Conservation (phyloP, 2,329 filamentous ascomycete species). For the Plectosphaerella cucumerina region DNA sequence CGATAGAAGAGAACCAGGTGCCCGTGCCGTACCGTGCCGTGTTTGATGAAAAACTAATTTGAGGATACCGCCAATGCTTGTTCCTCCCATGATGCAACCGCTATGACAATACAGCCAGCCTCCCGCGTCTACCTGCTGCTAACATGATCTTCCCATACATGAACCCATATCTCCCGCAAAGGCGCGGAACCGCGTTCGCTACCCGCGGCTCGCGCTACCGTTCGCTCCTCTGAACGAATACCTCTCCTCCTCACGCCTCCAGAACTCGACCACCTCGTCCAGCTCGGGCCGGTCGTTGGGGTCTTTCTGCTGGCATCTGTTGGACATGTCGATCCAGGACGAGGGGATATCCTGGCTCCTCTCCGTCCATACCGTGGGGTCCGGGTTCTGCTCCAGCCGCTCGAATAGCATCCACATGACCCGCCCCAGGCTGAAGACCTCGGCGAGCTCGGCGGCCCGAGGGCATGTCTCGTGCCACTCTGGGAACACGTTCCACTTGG, state of each 20-base stretch:
- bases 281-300: conserved; percentile 11
- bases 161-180: no score
- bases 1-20: no score
- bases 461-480: conserved; percentile 13
- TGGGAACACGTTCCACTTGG: conserved; percentile 14
- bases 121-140: neutral
- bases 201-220: neutral
- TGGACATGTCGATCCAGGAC: conserved; percentile 8
- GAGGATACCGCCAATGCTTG: no score
- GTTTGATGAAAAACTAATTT: no score
- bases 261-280: conserved; percentile 10
- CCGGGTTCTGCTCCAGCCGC: conserved; percentile 10
- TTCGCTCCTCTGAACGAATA: neutral
- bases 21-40: no score
- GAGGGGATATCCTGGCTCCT: conserved; percentile 7
- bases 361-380: conserved; percentile 6
- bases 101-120: no score
- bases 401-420: conserved; percentile 16
- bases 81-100: no score
- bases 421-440: conserved; percentile 15
- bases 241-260: neutral
- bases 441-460: conserved; percentile 13
- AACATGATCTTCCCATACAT: no score
- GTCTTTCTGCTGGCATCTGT: conserved; percentile 8
- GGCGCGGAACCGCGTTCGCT: neutral